Conservation (phyloP, 352 stramenopile species). For the Phytophthora pluvialis region DNA sequence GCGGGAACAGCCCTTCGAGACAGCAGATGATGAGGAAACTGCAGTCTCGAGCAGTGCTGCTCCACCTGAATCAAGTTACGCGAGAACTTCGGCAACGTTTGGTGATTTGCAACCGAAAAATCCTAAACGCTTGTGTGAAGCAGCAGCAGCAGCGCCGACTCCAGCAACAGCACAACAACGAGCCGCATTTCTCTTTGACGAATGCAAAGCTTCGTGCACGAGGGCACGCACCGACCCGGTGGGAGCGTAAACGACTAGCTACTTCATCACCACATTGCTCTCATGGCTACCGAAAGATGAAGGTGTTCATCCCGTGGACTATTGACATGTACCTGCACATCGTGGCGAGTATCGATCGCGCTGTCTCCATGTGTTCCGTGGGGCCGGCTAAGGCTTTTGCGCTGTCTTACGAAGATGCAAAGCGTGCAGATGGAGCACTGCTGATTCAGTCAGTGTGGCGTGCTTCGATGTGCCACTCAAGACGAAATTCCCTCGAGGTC, state of each 20-base stretch:
- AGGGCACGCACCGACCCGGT: conserved; percentile 48
- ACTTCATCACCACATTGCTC: conserved; percentile 1
- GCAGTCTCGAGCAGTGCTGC: conserved; percentile 45
- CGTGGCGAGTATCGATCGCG: conserved; percentile 42
- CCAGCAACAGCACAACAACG: conserved; percentile 17
- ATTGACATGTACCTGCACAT: conserved; percentile 84
- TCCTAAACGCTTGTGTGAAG: conserved; percentile 60
- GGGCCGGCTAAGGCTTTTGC: conserved; percentile 46
- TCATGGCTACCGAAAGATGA: conserved; percentile 53
- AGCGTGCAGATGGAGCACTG: conserved; percentile 49
- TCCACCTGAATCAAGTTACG: conserved; percentile 57
- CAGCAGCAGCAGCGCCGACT: conserved; percentile 40
- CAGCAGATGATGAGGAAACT: conserved; percentile 4
- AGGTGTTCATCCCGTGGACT: conserved; percentile 74
- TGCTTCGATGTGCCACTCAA: conserved; percentile 40
- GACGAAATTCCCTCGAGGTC: conserved; percentile 56
- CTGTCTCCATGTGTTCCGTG: conserved; percentile 43
- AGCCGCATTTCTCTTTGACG: conserved; percentile 40
- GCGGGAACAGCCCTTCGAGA: not conserved
- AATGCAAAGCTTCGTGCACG: conserved; percentile 46
- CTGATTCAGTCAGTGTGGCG: conserved; percentile 70
- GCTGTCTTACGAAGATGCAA: conserved; percentile 61
- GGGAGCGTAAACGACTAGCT: conserved; percentile 37
- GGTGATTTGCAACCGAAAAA: conserved; percentile 69
- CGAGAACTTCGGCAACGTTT: conserved; percentile 57